Base-by-base conservation (phyloP, 2,329 filamentous ascomycete genomes). In the Sporothrix phasma region DNA sequence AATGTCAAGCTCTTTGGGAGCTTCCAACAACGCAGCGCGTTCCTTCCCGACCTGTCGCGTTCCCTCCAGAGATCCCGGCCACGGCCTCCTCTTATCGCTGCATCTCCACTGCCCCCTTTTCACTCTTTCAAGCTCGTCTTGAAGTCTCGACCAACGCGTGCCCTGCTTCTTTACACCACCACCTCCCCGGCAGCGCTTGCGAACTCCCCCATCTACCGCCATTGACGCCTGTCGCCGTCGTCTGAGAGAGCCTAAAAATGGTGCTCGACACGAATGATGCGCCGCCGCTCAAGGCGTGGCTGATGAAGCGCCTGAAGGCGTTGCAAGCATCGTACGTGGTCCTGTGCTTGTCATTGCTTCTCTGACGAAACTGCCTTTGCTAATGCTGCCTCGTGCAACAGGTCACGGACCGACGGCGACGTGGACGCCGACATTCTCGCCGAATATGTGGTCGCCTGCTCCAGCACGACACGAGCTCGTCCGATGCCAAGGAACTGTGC, bases 391-490 rank as follows among this genome's bases (percentile, higher is more conserved):
- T 39, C 10, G 67, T 53, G 47, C 63, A 66, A 26, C 67, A 90
- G 88, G 62, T 90, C 88, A 31, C 89, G 92, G 71, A 89, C 88
- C 60, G 90, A 93, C 72, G 84, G 86, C 46, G 89, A 92, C 71
- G 88, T 93, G 56, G 90, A 94, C 72, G 84, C 87, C 37, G 89
- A 92, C 71, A 88, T 93, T 5, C 84, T 94, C 3, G 89, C 89
- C 54, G 90, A 94, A 70, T 94, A 92, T 72, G 87, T 93, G n/a
- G 80, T 92, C 66, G 89, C 88, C 81, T 94, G 22, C 77, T 93
- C 53, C 83, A 84, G 63, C 86, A 88, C 66, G 88, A 91, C 68
- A 87, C 87, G 66, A 80, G 84, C 60, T 77, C 81, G 46, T 79
- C 81, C n/a, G 79, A 83, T 22, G 85, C 92, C 62, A 83, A 85